Evolutionary conservation across 2,329 filamentous ascomycete species (phyloP).

Genomic region (Phialophora expanda): DNA sequence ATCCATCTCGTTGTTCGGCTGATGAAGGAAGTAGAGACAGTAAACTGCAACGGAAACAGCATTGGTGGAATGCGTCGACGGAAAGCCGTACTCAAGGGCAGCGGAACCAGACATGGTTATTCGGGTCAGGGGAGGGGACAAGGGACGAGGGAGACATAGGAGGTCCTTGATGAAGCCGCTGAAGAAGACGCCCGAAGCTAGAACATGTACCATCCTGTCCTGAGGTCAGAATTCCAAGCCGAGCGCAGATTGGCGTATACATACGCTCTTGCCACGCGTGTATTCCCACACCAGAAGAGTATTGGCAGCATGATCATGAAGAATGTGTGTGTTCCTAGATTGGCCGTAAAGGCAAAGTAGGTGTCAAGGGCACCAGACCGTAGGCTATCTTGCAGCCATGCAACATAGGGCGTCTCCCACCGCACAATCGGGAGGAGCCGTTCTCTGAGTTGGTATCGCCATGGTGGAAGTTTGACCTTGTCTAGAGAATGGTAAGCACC

Average conservation of each 20-base stretch:
- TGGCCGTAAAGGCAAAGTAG: conserved; percentile 96
- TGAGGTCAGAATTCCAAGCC: conserved; percentile 24
- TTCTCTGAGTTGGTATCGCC: conserved; percentile 87
- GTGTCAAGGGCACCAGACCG: conserved; percentile 86
- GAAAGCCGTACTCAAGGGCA: conserved; percentile 94
- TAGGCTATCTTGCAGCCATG: conserved; percentile 78
- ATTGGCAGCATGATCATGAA: conserved; percentile 96
- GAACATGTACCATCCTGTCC: conserved; percentile 66
- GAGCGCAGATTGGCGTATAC: conserved; percentile 44
- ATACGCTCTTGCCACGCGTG: conserved; percentile 83
- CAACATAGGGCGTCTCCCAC: conserved; percentile 94
- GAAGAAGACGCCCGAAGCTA: conserved; percentile 79
- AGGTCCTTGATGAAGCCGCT: conserved; percentile 95
- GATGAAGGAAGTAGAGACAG: conserved; percentile 70
- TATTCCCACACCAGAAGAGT: conserved; percentile 94
- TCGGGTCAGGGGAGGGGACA: conserved; percentile 87
- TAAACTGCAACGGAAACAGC: conserved; percentile 93
- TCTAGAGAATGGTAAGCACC: conserved; percentile 59
- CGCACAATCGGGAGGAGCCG: conserved; percentile 82
- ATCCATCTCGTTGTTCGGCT: conserved; percentile 53
- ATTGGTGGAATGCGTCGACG: conserved; percentile 95
- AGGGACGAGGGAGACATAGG: conserved; percentile 85
- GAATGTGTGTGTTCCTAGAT: conserved; percentile 96
- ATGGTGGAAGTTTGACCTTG: conserved; percentile 78
- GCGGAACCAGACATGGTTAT: conserved; percentile 98